Conservation (phyloP, 371 early-diverging fungal species). For the Coemansia sp. region DNA sequence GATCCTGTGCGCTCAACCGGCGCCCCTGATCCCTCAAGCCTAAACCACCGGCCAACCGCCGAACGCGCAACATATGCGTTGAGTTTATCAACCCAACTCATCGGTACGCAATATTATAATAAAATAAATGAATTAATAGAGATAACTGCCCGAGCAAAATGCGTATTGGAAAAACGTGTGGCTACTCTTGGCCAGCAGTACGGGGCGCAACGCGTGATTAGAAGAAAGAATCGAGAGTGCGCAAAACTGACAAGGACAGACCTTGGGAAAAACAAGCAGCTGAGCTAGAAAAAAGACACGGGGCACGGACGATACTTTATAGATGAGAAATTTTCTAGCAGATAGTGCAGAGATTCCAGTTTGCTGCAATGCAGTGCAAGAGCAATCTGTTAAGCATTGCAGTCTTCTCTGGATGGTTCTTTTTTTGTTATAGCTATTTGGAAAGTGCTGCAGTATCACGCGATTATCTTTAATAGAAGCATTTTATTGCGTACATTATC, state of each 20-base stretch:
- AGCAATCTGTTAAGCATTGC: too few relatives aligned
- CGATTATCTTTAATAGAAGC: background rate
- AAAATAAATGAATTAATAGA: background rate
- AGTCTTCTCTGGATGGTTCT: too few relatives aligned
- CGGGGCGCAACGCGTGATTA: background rate
- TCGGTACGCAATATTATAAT: background rate
- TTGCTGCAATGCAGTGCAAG: background rate
- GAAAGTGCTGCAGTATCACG: background rate
- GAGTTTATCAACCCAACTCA: slow-evolving; percentile 50
- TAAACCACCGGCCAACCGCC: slow-evolving; percentile 61
- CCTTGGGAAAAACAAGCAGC: background rate
- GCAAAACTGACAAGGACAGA: background rate
- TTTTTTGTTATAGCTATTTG: too few relatives aligned
- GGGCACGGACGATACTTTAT: background rate
- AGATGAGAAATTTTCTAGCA: background rate
- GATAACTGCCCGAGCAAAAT: background rate
- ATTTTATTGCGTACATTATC: background rate
- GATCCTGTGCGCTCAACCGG: slow-evolving; percentile 59
- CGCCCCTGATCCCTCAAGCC: slow-evolving; percentile 64
- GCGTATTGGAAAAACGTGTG: background rate
- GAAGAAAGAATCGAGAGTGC: background rate
- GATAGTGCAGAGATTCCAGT: background rate
- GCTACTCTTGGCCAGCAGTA: background rate
- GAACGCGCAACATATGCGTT: slow-evolving; percentile 61
- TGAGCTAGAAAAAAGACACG: background rate